Evolutionary conservation across 495 filamentous ascomycete genomes (phyloP), one percentile per base, ranked within the genome.

Genomic region (Tuber umbilicatum): DNA sequence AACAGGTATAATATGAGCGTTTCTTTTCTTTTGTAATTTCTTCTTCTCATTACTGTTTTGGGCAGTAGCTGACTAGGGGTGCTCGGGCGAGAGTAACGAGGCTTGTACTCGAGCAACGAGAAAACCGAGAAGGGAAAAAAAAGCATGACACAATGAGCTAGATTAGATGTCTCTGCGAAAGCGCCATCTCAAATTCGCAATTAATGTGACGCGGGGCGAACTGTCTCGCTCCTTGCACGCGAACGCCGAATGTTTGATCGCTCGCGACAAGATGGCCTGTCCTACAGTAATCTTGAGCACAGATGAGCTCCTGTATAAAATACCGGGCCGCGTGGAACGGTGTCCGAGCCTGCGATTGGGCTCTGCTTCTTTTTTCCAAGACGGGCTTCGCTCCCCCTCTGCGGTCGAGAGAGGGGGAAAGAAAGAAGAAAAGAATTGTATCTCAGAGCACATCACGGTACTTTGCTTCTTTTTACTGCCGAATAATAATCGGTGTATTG

Each of bases 201-300:
- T 64, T 64, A 31, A 27, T 14, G n/a, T 64, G 55, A 31, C 12
- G n/a, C n/a, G n/a, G 47, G 47, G 55, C n/a, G 55, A 17, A 17
- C n/a, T 64, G 55, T 64, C 55, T 16, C 17, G 55, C n/a, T 64
- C 27, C 55, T 55, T 27, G 55, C 27, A 64, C n/a, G 2, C n/a
- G n/a, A 27, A 17, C n/a, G 55, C 50, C 55, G 55, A 64, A 31
- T 64, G 55, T 64, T 64, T 64, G 55, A 64, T 64, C 55, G 55
- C 55, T 64, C 55, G 55, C 55, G 10, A 64, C 31, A 64, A 64
- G 55, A 64, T 31, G n/a, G 55, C 55, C 55, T 64, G n/a, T 31
- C 55, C n/a, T n/a, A n/a, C n/a, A n/a, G 17, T 31, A 31, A 64
- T 64, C 55, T 16, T 16, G n/a, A 64, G 12, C 55, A 1, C 55